phyloP scores from a whole-genome alignment of 441 rosid genomes.

The Populus hybrid region DNA sequence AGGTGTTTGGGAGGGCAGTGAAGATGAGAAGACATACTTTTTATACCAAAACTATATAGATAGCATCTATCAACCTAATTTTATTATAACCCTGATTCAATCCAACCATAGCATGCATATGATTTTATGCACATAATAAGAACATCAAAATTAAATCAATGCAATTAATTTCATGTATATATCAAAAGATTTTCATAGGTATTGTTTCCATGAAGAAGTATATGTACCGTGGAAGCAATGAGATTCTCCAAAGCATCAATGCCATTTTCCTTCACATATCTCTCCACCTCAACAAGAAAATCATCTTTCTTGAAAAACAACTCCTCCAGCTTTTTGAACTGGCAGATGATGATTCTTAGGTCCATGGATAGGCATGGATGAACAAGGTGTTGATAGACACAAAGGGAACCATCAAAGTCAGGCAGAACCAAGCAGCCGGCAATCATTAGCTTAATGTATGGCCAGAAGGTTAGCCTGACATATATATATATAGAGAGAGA shows the following conservation, averaged over 20 bases:
- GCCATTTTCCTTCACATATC: slow-evolving; percentile 25
- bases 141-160: background rate
- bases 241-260: slow-evolving; percentile 30
- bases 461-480: slow-evolving; percentile 43
- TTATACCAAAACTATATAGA: background rate
- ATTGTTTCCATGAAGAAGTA: background rate
- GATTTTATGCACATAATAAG: background rate
- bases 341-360: slow-evolving; percentile 21
- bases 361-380: slow-evolving; percentile 28
- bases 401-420: slow-evolving; percentile 39
- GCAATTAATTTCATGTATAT: background rate
- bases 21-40: background rate
- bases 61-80: background rate
- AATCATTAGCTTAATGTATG: slow-evolving; percentile 35
- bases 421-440: slow-evolving; percentile 37
- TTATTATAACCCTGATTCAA: background rate
- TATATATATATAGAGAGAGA: background rate
- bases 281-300: slow-evolving; percentile 26
- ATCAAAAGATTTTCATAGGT: background rate
- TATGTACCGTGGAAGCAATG: slow-evolving; percentile 23
- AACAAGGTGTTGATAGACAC: slow-evolving; percentile 36
- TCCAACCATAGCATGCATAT: background rate
- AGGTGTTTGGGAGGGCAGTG: background rate
- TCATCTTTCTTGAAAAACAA: too few relatives aligned
- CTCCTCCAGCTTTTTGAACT: slow-evolving; percentile 25